phyloP scores from a whole-genome alignment of 2,329 filamentous ascomycete species.

The Lasiodiplodia citricola region DNA sequence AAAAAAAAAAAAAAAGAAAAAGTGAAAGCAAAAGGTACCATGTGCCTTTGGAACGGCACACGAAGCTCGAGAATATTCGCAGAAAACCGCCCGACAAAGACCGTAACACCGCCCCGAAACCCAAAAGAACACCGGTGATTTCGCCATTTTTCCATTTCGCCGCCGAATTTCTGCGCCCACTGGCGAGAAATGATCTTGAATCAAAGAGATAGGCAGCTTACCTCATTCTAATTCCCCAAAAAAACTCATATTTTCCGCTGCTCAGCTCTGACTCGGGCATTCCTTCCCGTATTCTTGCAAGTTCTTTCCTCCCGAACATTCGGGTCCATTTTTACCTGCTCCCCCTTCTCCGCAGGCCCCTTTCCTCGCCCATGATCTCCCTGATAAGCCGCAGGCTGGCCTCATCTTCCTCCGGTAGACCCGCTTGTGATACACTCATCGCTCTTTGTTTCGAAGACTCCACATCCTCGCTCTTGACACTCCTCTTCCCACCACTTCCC shows the following conservation, averaged over 20 bases:
- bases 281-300: background rate
- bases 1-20: background rate
- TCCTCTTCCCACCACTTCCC: conserved; percentile 28
- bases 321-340: conserved; percentile 7
- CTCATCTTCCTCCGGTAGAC: conserved; percentile 33
- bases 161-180: background rate
- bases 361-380: conserved; percentile 39
- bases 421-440: conserved; percentile 32
- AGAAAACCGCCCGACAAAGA: background rate
- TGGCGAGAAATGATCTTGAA: background rate
- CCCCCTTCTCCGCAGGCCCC: conserved; percentile 35
- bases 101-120: background rate
- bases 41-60: background rate
- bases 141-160: conserved; percentile 12
- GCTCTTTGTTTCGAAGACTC: conserved; percentile 40
- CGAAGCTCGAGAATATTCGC: background rate
- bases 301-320: background rate
- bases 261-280: background rate
- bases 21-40: background rate
- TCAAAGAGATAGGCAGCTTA: conserved; percentile 2
- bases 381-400: conserved; percentile 39
- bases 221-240: background rate
- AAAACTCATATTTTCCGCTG: background rate
- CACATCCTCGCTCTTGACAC: conserved; percentile 32
- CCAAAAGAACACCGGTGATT: conserved; percentile 4